Base-by-base conservation (phyloP, 1,284 basidiomycete genomes). In the Cryptococcus deneoformans region DNA sequence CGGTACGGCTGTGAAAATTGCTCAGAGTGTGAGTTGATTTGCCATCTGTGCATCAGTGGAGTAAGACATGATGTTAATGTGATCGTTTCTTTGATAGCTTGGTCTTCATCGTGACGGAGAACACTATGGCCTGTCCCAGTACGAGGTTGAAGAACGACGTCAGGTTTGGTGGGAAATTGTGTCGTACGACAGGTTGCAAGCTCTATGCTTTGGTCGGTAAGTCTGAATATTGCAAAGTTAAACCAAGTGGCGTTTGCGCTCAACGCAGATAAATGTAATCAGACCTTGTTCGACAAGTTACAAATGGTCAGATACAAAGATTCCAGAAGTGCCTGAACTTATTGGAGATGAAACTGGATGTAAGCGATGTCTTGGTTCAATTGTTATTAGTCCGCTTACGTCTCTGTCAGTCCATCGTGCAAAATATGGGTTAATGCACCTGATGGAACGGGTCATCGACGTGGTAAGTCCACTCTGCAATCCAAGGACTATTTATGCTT, bases 141-240 rank as follows among this genome's bases (percentile, higher is more conserved):
- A 71, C 48, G 77, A 78, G 49, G 60, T 72, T 1, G 70, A 71
- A 39, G 73, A 76, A 47, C 60, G 77, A 10, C 63, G 77, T 8
- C 67, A 71, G 52, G 70, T 77, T 6, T 77, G 72, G 66, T 78
- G 75, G 75, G 77, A 78, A 61, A 56, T 77, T 24, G 64, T 77
- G 35, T 71, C 72, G 4, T 72, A 76, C 44, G 75, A 76, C 53
- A 66, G 77, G 24, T 61, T 78, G 5, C 75, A 77, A 63, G 66
- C 73, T 7, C 60, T 76, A 48, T 77, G 73, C 53, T 77, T 77
- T 49, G 75, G 70, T n/a, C 53, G 66, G 65, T 64, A 20, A 54
- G 62, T 59, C 20, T 29, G 3, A 2, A 20, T n/a, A 36, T 11
- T 14, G n/a, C 14, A 40, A 38, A 14, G 5, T 29, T 29, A 3